Conservation (phyloP, 176 grass and related monocot species). For the Luzula sylvatica region DNA sequence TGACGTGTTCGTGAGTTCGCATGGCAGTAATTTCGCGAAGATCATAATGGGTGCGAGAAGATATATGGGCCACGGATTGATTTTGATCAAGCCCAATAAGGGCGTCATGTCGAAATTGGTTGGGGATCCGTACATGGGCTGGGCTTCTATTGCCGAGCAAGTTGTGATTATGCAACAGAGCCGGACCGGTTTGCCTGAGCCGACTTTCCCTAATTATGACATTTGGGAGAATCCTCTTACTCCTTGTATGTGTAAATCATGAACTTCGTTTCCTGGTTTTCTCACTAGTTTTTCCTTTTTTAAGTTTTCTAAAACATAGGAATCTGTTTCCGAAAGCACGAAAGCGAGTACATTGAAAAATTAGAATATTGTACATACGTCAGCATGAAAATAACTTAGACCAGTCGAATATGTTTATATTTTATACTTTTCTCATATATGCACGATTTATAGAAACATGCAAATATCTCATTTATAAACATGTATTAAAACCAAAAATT, state of each 20-base stretch:
- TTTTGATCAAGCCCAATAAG: conserved; percentile 82
- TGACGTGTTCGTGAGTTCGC: conserved; percentile 74
- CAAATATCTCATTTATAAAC: no score
- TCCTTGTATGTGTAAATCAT: conserved; percentile 62
- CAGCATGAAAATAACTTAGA: no score
- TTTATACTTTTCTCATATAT: no score
- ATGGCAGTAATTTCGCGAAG: conserved; percentile 81
- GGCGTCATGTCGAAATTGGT: conserved; percentile 80
- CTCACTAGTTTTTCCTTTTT: no score
- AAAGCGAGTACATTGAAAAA: neutral
- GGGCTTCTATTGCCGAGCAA: conserved; percentile 58
- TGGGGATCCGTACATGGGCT: conserved; percentile 67
- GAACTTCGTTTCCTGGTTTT: no score
- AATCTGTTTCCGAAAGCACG: neutral
- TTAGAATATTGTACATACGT: no score
- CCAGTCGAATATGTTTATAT: no score
- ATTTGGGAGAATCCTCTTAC: no score
- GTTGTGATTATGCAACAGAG: conserved; percentile 54
- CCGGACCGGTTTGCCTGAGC: conserved; percentile 49
- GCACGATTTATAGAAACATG: no score
- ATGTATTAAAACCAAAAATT: no score
- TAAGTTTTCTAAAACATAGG: neutral
- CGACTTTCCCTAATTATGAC: no score
- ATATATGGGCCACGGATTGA: conserved; percentile 55
- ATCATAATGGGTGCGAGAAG: conserved; percentile 65